Conservation (phyloP, 2,329 filamentous ascomycete species). For the Penicillium sp. region DNA sequence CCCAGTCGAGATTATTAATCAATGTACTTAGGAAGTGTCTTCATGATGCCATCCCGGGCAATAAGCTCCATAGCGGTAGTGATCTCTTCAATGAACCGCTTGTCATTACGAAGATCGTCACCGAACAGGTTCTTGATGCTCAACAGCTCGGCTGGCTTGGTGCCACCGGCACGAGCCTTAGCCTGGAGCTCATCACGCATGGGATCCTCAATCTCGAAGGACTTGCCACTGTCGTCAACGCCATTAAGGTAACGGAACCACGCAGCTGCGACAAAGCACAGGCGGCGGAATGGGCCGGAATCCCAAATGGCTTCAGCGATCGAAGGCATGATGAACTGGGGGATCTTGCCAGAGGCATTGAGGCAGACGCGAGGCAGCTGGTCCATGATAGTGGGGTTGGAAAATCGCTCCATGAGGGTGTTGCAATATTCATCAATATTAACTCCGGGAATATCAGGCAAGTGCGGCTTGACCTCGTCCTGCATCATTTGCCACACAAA, state of each 20-base stretch:
- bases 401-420: conserved; percentile 56
- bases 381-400: conserved; percentile 59
- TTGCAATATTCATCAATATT: conserved; percentile 55
- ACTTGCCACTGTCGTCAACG: conserved; percentile 50
- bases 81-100: conserved; percentile 51
- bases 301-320: conserved; percentile 47
- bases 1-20: conserved; percentile 23
- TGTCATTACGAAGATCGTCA: conserved; percentile 51
- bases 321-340: conserved; percentile 45
- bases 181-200: conserved; percentile 51
- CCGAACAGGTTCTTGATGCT: conserved; percentile 52
- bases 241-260: conserved; percentile 57
- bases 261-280: conserved; percentile 50
- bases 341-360: conserved; percentile 56
- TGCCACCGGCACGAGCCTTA: conserved; percentile 47
- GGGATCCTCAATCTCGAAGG: conserved; percentile 47
- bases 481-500: conserved; percentile 59
- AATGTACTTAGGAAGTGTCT: conserved; percentile 53
- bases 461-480: conserved; percentile 54
- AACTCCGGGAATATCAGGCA: conserved; percentile 53
- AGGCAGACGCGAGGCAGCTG: conserved; percentile 55
- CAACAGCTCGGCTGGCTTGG: conserved; percentile 45
- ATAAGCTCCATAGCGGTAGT: conserved; percentile 51
- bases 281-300: conserved; percentile 46
- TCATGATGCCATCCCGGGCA: conserved; percentile 49